A percentile compares a stretch with the other conserved stretches of the same genome.
Conservation (phyloP, 208 protist genomes). For the Acanthamoeba quina region DNA sequence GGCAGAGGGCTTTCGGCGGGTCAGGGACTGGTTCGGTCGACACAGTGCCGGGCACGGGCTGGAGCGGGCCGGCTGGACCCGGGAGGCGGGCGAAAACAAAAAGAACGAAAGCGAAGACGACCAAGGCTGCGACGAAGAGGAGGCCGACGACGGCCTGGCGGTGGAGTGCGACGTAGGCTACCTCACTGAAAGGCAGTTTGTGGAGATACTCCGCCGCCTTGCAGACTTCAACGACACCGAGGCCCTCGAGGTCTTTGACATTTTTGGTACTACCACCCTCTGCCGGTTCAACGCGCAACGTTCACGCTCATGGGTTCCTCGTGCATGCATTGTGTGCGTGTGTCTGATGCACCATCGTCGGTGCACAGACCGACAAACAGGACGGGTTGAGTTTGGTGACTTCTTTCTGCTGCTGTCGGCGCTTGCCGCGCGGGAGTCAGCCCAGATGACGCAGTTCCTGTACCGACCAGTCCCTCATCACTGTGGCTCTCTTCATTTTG, state of each 20-base stretch:
- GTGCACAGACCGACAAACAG: neutral
- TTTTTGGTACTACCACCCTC: neutral
- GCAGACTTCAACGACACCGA: constrained; percentile 43
- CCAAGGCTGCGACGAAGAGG: neutral
- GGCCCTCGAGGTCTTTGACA: constrained; percentile 2
- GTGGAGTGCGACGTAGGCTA: neutral
- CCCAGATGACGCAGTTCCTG: constrained; percentile 36
- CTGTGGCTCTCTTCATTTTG: neutral
- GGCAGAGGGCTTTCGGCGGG: neutral
- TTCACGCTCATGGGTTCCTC: too few relatives aligned
- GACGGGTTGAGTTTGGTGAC: neutral
- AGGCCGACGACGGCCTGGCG: neutral
- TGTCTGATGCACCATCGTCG: neutral
- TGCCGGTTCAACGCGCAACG: too few relatives aligned
- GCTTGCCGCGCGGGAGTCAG: neutral
- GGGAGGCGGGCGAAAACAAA: constrained; percentile 1
- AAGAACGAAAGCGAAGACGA: neutral
- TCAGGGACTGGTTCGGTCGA: neutral
- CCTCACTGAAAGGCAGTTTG: constrained; percentile 15
- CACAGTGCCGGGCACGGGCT: neutral
- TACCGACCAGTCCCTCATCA: neutral
- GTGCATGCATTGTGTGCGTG: neutral
- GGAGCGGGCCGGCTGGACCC: neutral
- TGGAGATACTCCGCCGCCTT: neutral
- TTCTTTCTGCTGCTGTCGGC: constrained; percentile 32